Evolutionary conservation across 208 protist species (phyloP).

Genomic region (Angomonas deanei): DNA sequence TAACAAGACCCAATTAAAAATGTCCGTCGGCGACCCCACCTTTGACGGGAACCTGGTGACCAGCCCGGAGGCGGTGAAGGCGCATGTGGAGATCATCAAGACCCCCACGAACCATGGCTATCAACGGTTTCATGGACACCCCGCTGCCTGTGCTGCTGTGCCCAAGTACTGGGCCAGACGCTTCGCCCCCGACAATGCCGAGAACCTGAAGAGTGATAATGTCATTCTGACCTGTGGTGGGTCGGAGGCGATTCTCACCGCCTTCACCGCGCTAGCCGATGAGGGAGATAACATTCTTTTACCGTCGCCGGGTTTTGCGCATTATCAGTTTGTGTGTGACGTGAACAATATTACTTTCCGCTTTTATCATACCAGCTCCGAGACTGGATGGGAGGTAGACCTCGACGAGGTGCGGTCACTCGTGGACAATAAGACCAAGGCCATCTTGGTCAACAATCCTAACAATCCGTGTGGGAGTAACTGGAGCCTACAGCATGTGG

Average conservation of each 20-base stretch:
- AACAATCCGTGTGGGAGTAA: slow-evolving; percentile 94
- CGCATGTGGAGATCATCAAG: slow-evolving; percentile 40
- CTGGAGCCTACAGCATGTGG: slow-evolving; percentile 74
- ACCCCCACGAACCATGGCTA: slow-evolving; percentile 19
- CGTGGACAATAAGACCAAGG: slow-evolving; percentile 79
- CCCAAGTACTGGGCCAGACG: no score
- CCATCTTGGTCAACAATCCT: slow-evolving; percentile 93
- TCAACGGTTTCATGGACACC: no score
- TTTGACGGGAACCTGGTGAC: slow-evolving; percentile 23
- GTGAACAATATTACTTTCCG: slow-evolving; percentile 64
- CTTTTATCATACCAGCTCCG: slow-evolving; percentile 72
- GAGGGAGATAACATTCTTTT: slow-evolving; percentile 89
- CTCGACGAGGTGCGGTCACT: slow-evolving; percentile 61
- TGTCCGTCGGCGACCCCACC: slow-evolving; percentile 23
- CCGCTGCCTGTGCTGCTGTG: no score
- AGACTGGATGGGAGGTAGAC: slow-evolving; percentile 89
- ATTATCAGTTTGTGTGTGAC: slow-evolving; percentile 89
- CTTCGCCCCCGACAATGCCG: no score
- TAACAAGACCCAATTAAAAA: slow-evolving; percentile 20
- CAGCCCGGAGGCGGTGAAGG: slow-evolving; percentile 20
- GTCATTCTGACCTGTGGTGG: no score
- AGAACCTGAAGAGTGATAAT: no score
- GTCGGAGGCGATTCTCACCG: slow-evolving; percentile 29
- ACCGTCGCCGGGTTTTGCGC: slow-evolving; percentile 85
- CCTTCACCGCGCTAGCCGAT: slow-evolving; percentile 46